phyloP scores from a whole-genome alignment of 129 eudicot species.

The Scalesia atractyloides region DNA sequence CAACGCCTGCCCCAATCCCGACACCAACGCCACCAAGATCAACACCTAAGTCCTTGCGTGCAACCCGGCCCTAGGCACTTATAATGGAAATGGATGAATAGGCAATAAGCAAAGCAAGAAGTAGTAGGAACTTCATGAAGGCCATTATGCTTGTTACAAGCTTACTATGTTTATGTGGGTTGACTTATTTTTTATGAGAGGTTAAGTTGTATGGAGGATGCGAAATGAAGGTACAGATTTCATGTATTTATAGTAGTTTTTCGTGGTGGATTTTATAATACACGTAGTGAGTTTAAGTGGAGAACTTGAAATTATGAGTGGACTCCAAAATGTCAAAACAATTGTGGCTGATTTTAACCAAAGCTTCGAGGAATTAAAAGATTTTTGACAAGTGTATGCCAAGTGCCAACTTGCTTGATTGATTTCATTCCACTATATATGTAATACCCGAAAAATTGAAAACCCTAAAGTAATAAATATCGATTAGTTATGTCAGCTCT shows the following conservation, averaged over 20 bases:
- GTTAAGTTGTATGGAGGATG: conserved; percentile 13
- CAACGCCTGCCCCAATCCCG: conserved; percentile 59
- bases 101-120: conserved; percentile 42
- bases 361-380: not conserved
- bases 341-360: conserved; percentile 27
- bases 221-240: conserved; percentile 19
- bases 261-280: conserved; percentile 34
- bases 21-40: conserved; percentile 55
- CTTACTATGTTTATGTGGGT: not conserved
- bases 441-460: no score
- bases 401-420: no score
- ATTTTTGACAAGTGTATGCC: no score
- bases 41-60: conserved; percentile 60
- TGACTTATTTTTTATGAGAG: conserved; percentile 1
- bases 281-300: conserved; percentile 28
- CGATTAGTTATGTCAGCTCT: no score
- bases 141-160: conserved; percentile 27
- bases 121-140: conserved; percentile 21
- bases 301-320: conserved; percentile 19
- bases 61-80: conserved; percentile 41
- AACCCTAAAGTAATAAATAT: no score
- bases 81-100: conserved; percentile 21
- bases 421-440: no score
- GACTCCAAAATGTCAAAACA: conserved; percentile 23
- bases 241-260: conserved; percentile 35